phyloP scores from a whole-genome alignment of 805 yeast genomes.

The Metahyphopichia silvanorum region DNA sequence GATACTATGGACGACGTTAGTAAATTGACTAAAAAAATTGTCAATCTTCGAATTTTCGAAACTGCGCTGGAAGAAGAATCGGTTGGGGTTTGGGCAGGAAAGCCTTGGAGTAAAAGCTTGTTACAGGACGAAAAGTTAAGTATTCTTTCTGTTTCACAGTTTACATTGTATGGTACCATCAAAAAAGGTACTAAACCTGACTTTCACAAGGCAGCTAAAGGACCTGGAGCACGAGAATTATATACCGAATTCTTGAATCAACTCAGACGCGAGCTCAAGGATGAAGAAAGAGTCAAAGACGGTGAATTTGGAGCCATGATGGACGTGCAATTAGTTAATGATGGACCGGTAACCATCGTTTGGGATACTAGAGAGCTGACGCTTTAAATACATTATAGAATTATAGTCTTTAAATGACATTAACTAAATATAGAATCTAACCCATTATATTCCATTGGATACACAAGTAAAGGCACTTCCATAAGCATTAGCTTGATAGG shows the following conservation, averaged over 20 bases:
- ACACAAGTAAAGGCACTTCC: constrained; percentile 54
- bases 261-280: constrained; percentile 53
- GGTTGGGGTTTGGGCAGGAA: constrained; percentile 43
- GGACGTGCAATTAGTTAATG: constrained; percentile 86
- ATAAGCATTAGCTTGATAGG: constrained; percentile 46
- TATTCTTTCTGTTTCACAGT: constrained; percentile 86
- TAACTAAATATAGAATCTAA: constrained; percentile 4
- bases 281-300: constrained; percentile 63
- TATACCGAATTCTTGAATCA: constrained; percentile 52
- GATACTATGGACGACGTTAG: constrained; percentile 76
- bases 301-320: constrained; percentile 97
- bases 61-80: constrained; percentile 46
- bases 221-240: constrained; percentile 48
- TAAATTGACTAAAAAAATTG: constrained; percentile 63
- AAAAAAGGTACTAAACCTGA: constrained; percentile 95
- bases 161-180: constrained; percentile 81
- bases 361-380: constrained; percentile 59
- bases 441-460: constrained; percentile 14
- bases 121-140: constrained; percentile 66
- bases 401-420: not conserved
- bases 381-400: not conserved
- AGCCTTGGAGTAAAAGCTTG: constrained; percentile 70
- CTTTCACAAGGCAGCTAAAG: constrained; percentile 88
- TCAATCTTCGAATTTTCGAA: constrained; percentile 71
- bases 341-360: constrained; percentile 89